Evolutionary conservation across 1,139 yeast genomes (phyloP), one percentile per base, ranked within the genome.

Genomic region (Hyphopichia burtonii): DNA sequence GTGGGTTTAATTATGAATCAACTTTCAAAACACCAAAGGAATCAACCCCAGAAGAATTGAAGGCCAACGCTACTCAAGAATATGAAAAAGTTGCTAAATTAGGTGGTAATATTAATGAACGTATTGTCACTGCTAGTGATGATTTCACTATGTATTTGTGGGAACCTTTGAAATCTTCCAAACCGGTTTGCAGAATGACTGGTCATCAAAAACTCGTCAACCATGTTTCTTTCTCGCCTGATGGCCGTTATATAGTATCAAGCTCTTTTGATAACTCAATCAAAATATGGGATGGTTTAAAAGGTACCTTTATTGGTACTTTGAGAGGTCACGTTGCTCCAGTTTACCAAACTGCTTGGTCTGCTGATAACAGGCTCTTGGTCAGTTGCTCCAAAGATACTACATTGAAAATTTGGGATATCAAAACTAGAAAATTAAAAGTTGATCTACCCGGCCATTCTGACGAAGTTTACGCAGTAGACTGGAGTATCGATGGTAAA

Each of bases 331-430:
- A 93, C 61, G 99, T 93, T 45, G 97, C 98, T 0, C 90, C 98
- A 3, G 99, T 93, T 0, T 93, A 93, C 61, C 98, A 91, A 66
- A 90, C 96, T n/a, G 90, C 98, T 0, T 93, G 99, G 99, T 89
- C 97, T 3, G 85, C 96, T 2, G 99, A 93, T 60, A 87, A 93
- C 61, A 74, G 99, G 50, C 70, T 93, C 37, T 71, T 93, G 44
- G 99, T 91, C 7, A 86, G 96, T 57, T 87, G 96, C 58, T 90
- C 97, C 18, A 93, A 93, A 62, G 99, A 93, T 61, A 91, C 99
- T 2, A 94, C 99, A 0, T 76, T 94, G 57, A 93, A 93, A 65
- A 96, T 93, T 2, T 93, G 99, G 99, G 98, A 93, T 61, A 82
- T 93, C 25, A 76, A 87, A 54, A 86, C 96, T 3, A 76, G 86